phyloP scores from a whole-genome alignment of 768 basidiomycete genomes.

The Leccinellum albellum region DNA sequence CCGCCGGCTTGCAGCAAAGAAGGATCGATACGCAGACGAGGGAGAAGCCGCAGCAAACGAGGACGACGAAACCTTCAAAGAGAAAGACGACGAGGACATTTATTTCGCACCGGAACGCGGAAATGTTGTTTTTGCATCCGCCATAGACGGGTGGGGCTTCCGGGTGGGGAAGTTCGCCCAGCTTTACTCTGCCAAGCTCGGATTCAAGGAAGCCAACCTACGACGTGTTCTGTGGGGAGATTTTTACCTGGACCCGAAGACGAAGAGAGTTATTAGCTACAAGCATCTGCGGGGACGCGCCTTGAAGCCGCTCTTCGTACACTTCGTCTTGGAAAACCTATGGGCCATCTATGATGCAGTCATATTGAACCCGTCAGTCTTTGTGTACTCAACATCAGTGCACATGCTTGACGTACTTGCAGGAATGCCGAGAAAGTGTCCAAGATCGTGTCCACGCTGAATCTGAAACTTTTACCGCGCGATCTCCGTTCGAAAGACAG shows the following conservation, averaged over 20 bases:
- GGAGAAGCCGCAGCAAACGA: constrained; percentile 58
- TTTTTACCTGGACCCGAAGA: constrained; percentile 94
- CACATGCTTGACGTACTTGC: constrained; percentile 10
- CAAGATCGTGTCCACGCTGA: constrained; percentile 83
- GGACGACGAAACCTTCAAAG: constrained; percentile 71
- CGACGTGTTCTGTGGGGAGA: constrained; percentile 94
- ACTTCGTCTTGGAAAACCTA: constrained; percentile 94
- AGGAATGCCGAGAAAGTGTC: constrained; percentile 87
- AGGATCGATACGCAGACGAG: constrained; percentile 64
- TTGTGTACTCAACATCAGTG: not conserved
- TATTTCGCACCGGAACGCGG: constrained; percentile 96
- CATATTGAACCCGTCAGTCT: constrained; percentile 79
- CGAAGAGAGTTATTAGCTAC: constrained; percentile 85
- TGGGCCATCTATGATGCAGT: constrained; percentile 97
- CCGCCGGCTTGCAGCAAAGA: constrained; percentile 71
- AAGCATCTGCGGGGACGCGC: constrained; percentile 85
- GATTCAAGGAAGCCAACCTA: constrained; percentile 84
- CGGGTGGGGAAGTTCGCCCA: constrained; percentile 90
- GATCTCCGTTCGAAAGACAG: constrained; percentile 92
- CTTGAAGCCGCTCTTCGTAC: constrained; percentile 93
- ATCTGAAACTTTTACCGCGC: constrained; percentile 78
- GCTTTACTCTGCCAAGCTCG: constrained; percentile 85
- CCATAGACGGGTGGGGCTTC: constrained; percentile 98
- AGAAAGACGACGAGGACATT: constrained; percentile 96
- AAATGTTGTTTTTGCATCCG: constrained; percentile 94